A percentile compares a stretch with the other conserved stretches of the same genome.
Evolutionary conservation across 495 filamentous ascomycete genomes (phyloP).

Genomic region (Penicillium odoratum): DNA sequence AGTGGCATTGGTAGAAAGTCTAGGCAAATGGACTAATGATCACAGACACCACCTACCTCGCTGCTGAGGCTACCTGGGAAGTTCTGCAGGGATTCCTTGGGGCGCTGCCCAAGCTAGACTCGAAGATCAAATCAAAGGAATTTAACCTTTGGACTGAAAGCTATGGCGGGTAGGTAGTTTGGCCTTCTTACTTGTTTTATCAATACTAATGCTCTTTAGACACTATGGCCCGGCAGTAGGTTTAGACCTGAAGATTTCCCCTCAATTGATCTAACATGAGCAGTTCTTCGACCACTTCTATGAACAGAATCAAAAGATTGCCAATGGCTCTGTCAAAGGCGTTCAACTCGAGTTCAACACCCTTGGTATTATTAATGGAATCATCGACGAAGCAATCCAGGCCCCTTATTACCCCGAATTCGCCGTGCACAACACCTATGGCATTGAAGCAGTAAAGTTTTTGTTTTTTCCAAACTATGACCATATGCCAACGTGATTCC

Average conservation of each 20-base stretch:
- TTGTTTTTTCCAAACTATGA: not conserved
- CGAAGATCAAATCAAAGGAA: constrained; percentile 44
- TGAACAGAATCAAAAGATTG: constrained; percentile 59
- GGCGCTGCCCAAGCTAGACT: constrained; percentile 47
- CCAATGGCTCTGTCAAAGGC: constrained; percentile 36
- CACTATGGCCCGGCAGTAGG: constrained; percentile 63
- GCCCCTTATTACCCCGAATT: constrained; percentile 64
- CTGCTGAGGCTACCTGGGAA: constrained; percentile 56
- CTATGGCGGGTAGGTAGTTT: constrained; percentile 49
- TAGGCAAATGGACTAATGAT: not conserved
- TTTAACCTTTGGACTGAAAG: constrained; percentile 43
- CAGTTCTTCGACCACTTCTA: constrained; percentile 58
- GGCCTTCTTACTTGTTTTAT: constrained; percentile 55
- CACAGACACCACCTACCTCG: constrained; percentile 53
- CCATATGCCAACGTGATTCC: constrained; percentile 5
- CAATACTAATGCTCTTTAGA: constrained; percentile 53
- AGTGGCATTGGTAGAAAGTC: not conserved
- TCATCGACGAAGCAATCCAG: constrained; percentile 71
- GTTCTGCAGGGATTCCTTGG: constrained; percentile 58
- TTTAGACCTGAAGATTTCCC: constrained; percentile 61
- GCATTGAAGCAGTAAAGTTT: constrained; percentile 51
- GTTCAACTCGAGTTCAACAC: constrained; percentile 50
- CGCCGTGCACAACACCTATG: constrained; percentile 75
- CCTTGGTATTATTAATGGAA: constrained; percentile 65
- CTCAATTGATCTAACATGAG: constrained; percentile 44